phyloP scores from a whole-genome alignment of 306 rosid genomes.

The Rosa lucieae region DNA sequence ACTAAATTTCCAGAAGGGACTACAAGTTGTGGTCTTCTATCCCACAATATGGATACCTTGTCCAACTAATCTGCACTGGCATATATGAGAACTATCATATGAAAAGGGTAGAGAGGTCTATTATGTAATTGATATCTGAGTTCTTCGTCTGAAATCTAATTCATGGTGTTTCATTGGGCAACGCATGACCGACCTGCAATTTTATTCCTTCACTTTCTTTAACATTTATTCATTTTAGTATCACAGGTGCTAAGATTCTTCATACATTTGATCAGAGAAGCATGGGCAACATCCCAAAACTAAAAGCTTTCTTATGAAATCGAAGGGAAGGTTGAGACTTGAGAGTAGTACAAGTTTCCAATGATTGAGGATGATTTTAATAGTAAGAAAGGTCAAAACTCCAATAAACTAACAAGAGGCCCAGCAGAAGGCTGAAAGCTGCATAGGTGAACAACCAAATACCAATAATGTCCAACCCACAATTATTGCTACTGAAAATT shows the following conservation, averaged over 20 bases:
- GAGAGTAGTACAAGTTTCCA: constrained; percentile 30
- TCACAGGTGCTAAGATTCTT: background rate
- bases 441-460: constrained; percentile 27
- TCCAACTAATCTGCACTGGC: background rate
- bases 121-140: background rate
- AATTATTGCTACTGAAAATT: background rate
- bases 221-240: background rate
- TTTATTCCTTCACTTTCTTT: background rate
- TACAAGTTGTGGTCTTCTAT: too few species aligned
- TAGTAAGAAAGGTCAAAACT: constrained; percentile 13
- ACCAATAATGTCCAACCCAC: constrained; percentile 26
- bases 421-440: constrained; percentile 17
- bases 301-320: constrained; percentile 15
- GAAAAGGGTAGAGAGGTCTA: background rate
- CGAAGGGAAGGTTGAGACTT: constrained; percentile 30
- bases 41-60: background rate
- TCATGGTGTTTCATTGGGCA: background rate
- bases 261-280: constrained; percentile 6
- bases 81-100: background rate
- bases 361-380: constrained; percentile 38
- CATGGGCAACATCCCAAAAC: constrained; percentile 9
- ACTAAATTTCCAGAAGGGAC: background rate
- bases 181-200: background rate
- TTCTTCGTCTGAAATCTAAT: background rate
- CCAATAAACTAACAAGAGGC: constrained; percentile 15